Evolutionary conservation across 345 rosid species (phyloP), one percentile per base, ranked within the genome.

Genomic region (Theobroma cacao): DNA sequence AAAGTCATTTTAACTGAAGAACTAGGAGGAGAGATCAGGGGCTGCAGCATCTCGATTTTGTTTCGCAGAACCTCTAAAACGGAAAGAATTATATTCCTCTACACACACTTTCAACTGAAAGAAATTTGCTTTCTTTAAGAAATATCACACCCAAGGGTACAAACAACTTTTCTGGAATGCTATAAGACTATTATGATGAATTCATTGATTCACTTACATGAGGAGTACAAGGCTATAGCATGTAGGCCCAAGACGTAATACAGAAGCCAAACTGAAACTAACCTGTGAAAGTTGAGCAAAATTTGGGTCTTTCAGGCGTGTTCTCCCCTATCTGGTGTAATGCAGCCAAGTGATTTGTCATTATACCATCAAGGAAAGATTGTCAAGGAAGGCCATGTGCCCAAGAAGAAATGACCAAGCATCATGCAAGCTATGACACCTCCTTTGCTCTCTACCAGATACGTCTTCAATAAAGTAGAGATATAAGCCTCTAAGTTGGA

Each of bases 321-420:
- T 77, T 79, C 41, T 62, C 80, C 0, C 86, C 91, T 14, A 90
- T 76, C 84, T 94, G 88, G 91, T 91, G 72, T 10, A 89, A 72
- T 36, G 94, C 93, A 40, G 94, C 94, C 77, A 90, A 80, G 76
- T 91, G 90, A 83, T 89, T 92, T 12, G 93, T 87, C 75, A 89
- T 81, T 13, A 95, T 82, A 74, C 87, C 90, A 80, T 91, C 97
- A 43, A 94, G 95, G 72, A 87, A 94, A 56, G 95, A 91, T 45
- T 94, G 97, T 77, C 91, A 95, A 79, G 97, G 94, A 78, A 17
- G 97, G 98, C 94, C 97, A 92, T 66, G 93, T 92, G 14, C 98
- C 98, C 62, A 94, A 75, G 71, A 88, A 86, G 75, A 90, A 74
- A 43, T 92, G 80, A 5, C 93, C 78, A 3, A 92, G 85, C 67